Percentiles rank a stretch among this genome's conserved stretches.
Evolutionary conservation across 768 basidiomycete genomes (phyloP).

Genomic region (Guyanaporus albipodus): DNA sequence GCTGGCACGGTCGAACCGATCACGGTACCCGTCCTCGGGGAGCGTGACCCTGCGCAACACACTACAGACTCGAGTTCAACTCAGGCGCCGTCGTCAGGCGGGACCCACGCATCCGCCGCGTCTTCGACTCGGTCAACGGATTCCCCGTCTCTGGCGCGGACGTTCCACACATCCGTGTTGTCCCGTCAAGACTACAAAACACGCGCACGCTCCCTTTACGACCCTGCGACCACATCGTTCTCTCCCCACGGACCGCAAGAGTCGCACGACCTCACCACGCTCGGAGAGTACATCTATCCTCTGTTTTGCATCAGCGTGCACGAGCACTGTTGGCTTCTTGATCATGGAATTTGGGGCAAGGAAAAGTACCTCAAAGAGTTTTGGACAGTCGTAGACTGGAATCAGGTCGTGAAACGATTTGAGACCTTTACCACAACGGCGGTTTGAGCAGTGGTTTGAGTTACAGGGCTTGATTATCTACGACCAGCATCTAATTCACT

Average conservation of each 20-base stretch:
- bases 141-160: constrained; percentile 29
- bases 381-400: constrained; percentile 83
- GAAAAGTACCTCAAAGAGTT: constrained; percentile 81
- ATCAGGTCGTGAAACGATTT: constrained; percentile 42
- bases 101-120: constrained; percentile 29
- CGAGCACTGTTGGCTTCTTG: constrained; percentile 87
- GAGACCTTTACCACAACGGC: constrained; percentile 16
- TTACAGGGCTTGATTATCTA: constrained; percentile 3
- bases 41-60: constrained; percentile 1
- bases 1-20: constrained; percentile 30
- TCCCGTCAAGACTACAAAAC: constrained; percentile 3
- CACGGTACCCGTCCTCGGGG: constrained; percentile 30
- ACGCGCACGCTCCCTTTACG: constrained; percentile 26
- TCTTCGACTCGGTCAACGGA: too few species aligned
- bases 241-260: constrained; percentile 11
- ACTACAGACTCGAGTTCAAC: constrained; percentile 19
- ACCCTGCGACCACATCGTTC: constrained; percentile 13
- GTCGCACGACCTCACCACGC: constrained; percentile 22
- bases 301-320: constrained; percentile 76
- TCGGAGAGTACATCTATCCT: constrained; percentile 64
- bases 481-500: constrained; percentile 17
- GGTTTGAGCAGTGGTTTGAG: constrained; percentile 9
- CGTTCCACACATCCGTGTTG: constrained; percentile 25
- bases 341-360: constrained; percentile 89
- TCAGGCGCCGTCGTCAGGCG: constrained; percentile 18